Base-by-base conservation (phyloP, 2,329 filamentous ascomycete genomes). In the Xylaria arbuscula region DNA sequence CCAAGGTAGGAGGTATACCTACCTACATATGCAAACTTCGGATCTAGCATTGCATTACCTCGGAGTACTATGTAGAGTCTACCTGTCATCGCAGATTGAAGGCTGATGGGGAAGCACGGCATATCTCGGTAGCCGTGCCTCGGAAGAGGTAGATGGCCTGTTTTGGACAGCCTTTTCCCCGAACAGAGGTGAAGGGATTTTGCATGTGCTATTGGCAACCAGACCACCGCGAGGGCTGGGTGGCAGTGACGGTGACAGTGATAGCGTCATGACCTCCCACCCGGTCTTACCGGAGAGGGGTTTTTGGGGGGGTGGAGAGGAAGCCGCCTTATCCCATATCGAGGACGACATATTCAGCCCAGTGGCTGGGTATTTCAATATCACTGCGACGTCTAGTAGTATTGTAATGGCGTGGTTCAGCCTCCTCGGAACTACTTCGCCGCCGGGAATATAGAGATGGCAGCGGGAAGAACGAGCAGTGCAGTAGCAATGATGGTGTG, bases 341-440 rank as follows among this genome's bases (percentile, higher is more conserved):
- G 48, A 66, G 47, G 53, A 55, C 51, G 58, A 53, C 38, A 59
- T 48, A 15, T 5, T 55, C 34, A 40, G n/a, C 54, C 55, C 40
- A 42, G 22, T 64, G 66, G 66, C 66, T 62, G 13, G 55, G 55
- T 32, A 69, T 62, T 62, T 28, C 62, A 19, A 42, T 54, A 51
- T 61, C 55, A 34, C 32, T 58, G 48, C 61, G 42, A 68, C 66
- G 53, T 47, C 32, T 45, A 55, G 59, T 48, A 22, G 64, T 22
- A 58, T 51, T 50, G 69, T 59, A 65, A 66, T 67, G 70, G 17
- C 5, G 7, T 57, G 64, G 51, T 74, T 70, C 67, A 74, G 71
- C 69, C 72, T 71, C 70, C 70, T 70, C 72, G 70, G 73, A 70
- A 74, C 57, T 56, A 60, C 55, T 48, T 55, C 24, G 55, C 67